Percentiles rank a stretch among this genome's conserved stretches.
phyloP scores from a whole-genome alignment of 2,329 filamentous ascomycete species.

The Pyrenochaeta sp. region DNA sequence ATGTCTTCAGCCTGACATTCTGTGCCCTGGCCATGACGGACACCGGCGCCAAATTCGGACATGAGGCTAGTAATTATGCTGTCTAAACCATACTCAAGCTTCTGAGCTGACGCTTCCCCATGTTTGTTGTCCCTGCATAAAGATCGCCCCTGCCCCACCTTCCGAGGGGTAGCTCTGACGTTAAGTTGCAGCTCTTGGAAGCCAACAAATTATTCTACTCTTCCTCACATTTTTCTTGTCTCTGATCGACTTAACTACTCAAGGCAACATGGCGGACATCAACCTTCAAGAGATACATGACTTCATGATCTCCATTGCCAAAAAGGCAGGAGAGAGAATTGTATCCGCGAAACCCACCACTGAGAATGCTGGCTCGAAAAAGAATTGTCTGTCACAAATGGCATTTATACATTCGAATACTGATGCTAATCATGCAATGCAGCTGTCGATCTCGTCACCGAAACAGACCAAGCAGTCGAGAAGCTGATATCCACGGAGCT shows the following conservation, averaged over 20 bases:
- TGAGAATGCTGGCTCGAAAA: slow-evolving; percentile 55
- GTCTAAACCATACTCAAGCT: neutral
- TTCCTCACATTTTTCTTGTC: neutral
- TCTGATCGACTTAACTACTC: neutral
- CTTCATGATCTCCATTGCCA: slow-evolving; percentile 56
- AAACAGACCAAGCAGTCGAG: slow-evolving; percentile 70
- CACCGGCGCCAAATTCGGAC: neutral
- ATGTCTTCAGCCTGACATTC: neutral
- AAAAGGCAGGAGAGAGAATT: slow-evolving; percentile 57
- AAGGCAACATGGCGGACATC: slow-evolving; percentile 42
- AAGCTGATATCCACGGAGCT: slow-evolving; percentile 63
- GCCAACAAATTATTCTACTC: neutral
- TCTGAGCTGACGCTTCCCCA: slow-evolving; percentile 3
- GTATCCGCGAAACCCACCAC: slow-evolving; percentile 55
- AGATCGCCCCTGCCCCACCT: slow-evolving; percentile 4
- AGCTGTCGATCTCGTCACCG: slow-evolving; percentile 70
- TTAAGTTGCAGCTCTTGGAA: neutral
- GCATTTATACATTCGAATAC: neutral
- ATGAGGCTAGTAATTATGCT: neutral
- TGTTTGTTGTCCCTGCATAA: slow-evolving; percentile 12
- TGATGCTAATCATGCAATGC: neutral
- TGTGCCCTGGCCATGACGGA: neutral
- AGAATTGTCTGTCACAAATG: slow-evolving; percentile 52
- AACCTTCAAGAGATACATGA: slow-evolving; percentile 60
- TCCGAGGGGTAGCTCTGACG: slow-evolving; percentile 17